Evolutionary conservation across 2,329 filamentous ascomycete species (phyloP), one percentile per base, ranked within the genome.

Genomic region (Verticillium klebahnii): DNA sequence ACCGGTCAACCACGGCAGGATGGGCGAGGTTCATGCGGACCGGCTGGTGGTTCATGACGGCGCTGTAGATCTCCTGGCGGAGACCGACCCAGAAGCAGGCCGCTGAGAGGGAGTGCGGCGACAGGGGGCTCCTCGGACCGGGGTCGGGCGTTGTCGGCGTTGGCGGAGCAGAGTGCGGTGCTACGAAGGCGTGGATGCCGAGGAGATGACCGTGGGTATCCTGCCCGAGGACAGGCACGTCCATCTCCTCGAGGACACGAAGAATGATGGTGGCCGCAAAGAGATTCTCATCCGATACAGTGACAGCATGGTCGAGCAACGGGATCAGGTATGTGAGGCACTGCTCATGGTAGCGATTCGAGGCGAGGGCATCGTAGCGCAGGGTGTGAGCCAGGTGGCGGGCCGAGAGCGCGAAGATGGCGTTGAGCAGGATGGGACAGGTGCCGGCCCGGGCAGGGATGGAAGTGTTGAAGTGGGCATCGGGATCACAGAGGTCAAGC

Each of bases 31-130:
- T 80, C n/a, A 85, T 78, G 23, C 80, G 75, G 32, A 83, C 77
- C 0, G 76, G 73, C 61, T 77, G 72, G 63, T 80, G 77, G 59
- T 78, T 80, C 57, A 80, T 78, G 58, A 83, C 79, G 1, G 85
- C 83, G 59, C 80, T 82, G 66, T 85, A 86, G 40, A 87, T 85
- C 66, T 87, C 84, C 67, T 87, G 85, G 17, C 85, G 77, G 23
- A 87, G 73, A 0, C 83, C 84, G 25, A 85, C 78, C 80, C 73
- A 88, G 73, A 85, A 87, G 5, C 83, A 81, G 0, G 83, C 83
- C 2, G 83, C 82, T 54, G 80, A 79, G 8, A 83, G 69, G 58
- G 75, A 56, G 34, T 65, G 69, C 60, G 72, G 75, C 57, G 71
- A 58, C 73, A 72, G 58, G 29, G 25, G 54, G 54, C 54, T 56